Evolutionary conservation across 176 grass and related monocot species (phyloP).

Genomic region (Typha latifolia): DNA sequence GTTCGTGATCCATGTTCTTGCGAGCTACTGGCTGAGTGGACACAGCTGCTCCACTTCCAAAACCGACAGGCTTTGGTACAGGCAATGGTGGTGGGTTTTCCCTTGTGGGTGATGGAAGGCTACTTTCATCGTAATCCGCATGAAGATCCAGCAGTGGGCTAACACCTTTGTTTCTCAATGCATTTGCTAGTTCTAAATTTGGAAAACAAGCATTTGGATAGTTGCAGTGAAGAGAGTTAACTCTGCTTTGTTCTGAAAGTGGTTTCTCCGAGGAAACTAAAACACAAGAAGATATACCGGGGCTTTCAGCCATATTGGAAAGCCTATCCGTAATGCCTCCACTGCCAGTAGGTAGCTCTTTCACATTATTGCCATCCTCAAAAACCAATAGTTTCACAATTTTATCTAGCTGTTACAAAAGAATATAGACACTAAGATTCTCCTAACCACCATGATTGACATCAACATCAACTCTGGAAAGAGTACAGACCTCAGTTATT

Average conservation of each 20-base stretch:
- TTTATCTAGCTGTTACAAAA: conserved; percentile 58
- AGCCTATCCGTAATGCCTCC: background rate
- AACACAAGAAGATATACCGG: background rate
- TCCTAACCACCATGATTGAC: background rate
- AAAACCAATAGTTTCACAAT: conserved; percentile 65
- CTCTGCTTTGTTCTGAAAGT: conserved; percentile 21
- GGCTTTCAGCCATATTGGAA: background rate
- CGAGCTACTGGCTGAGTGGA: conserved; percentile 22
- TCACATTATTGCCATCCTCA: conserved; percentile 34
- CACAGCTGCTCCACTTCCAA: conserved; percentile 30
- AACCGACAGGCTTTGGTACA: conserved; percentile 56
- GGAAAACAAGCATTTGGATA: conserved; percentile 17
- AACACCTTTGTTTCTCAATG: conserved; percentile 36
- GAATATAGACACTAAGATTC: background rate
- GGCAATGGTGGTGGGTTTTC: conserved; percentile 42
- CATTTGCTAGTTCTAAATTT: conserved; percentile 35
- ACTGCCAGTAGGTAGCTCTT: background rate
- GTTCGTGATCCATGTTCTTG: conserved; percentile 21
- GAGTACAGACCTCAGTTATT: conserved; percentile 43
- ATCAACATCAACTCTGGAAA: background rate
- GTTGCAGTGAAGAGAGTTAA: conserved; percentile 24
- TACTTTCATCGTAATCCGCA: conserved; percentile 88
- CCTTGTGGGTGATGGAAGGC: conserved; percentile 79
- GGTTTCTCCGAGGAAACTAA: conserved; percentile 28
- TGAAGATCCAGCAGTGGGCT: conserved; percentile 89